Conservation (phyloP, 1,284 basidiomycete species). For the Phlebopus sp. region DNA sequence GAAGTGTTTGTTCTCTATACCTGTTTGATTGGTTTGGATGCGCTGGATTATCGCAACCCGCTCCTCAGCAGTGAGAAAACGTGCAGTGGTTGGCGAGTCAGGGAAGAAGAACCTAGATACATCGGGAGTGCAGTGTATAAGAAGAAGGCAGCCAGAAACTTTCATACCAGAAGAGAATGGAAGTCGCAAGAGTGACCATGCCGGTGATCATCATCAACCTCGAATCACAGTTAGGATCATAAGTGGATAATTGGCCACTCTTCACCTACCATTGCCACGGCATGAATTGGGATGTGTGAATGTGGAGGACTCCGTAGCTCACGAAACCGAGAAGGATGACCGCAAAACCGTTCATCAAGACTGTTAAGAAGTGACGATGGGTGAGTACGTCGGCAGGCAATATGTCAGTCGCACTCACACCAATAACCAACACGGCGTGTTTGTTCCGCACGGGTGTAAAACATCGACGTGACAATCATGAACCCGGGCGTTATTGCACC, state of each 20-base stretch:
- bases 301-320: slow-evolving; percentile 50
- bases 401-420: slow-evolving; percentile 46
- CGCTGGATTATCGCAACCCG: slow-evolving; percentile 63
- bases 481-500: slow-evolving; percentile 82
- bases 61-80: slow-evolving; percentile 69
- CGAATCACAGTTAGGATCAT: slow-evolving; percentile 4
- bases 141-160: not conserved
- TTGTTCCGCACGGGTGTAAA: slow-evolving; percentile 78
- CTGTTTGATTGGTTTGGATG: slow-evolving; percentile 67
- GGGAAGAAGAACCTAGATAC: slow-evolving; percentile 64
- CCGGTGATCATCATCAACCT: slow-evolving; percentile 64
- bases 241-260: not conserved
- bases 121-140: not conserved
- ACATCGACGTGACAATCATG: slow-evolving; percentile 67
- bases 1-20: slow-evolving; percentile 76
- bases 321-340: slow-evolving; percentile 68
- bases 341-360: slow-evolving; percentile 61
- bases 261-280: slow-evolving; percentile 52
- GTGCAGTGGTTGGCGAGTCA: slow-evolving; percentile 69
- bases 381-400: slow-evolving; percentile 8
- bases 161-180: slow-evolving; percentile 53
- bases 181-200: slow-evolving; percentile 55
- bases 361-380: slow-evolving; percentile 27
- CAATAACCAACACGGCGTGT: slow-evolving; percentile 72
- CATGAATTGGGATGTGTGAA: slow-evolving; percentile 40